Evolutionary conservation across 2,329 filamentous ascomycete species (phyloP).

Genomic region (Alternaria sp.): DNA sequence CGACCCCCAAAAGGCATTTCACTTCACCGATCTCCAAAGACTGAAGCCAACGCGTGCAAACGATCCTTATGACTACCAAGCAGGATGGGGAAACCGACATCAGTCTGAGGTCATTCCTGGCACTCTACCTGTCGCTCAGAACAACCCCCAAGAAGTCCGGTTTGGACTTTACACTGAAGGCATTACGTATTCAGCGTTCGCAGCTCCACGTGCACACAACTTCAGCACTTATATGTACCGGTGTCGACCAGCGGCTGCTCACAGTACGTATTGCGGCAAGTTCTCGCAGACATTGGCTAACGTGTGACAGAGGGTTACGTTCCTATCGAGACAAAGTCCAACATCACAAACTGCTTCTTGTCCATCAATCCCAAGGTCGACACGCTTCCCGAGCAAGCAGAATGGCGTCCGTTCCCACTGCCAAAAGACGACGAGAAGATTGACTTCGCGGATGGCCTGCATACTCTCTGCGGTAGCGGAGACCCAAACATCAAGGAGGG

Average conservation of each 20-base stretch:
- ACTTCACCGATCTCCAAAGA: constrained; percentile 48
- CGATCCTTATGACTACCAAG: constrained; percentile 49
- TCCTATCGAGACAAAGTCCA: constrained; percentile 36
- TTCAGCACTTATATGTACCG: constrained; percentile 56
- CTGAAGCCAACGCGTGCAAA: constrained; percentile 48
- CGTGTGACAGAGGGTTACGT: constrained; percentile 34
- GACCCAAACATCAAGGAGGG: constrained; percentile 60
- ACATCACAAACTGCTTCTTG: constrained; percentile 54
- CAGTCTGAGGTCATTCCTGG: constrained; percentile 53
- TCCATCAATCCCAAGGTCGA: constrained; percentile 56
- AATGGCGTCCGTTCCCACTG: constrained; percentile 54
- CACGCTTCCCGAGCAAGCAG: constrained; percentile 59
- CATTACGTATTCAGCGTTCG: constrained; percentile 55
- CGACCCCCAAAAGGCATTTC: constrained; percentile 47
- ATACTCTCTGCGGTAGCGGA: constrained; percentile 58
- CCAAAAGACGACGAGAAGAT: constrained; percentile 47
- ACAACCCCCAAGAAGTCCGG: constrained; percentile 51
- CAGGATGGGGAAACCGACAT: constrained; percentile 50
- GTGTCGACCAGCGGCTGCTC: constrained; percentile 52
- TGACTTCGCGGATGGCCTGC: constrained; percentile 58
- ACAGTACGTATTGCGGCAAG: constrained; percentile 33
- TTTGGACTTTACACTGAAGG: constrained; percentile 56
- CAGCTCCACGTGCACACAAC: constrained; percentile 51
- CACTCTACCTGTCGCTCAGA: constrained; percentile 52
- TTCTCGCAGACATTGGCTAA: constrained; percentile 12